Evolutionary conservation across 2,329 filamentous ascomycete genomes (phyloP).

Genomic region (Verticillium longisporum): DNA sequence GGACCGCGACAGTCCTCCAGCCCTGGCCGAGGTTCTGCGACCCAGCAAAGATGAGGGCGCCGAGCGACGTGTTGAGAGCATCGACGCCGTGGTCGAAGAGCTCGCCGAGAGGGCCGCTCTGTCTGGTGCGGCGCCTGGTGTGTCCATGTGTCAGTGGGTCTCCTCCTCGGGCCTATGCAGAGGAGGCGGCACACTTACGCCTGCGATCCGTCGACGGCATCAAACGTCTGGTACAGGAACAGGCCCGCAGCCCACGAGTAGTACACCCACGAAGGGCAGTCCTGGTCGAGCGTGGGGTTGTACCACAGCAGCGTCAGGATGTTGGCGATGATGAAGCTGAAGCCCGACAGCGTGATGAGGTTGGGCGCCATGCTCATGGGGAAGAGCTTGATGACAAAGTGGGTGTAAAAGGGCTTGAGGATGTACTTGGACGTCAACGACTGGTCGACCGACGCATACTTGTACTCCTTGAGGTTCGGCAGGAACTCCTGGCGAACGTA

Average conservation of each 20-base stretch:
- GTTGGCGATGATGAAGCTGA: constrained; percentile 83
- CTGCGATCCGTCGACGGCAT: constrained; percentile 91
- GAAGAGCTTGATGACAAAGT: constrained; percentile 89
- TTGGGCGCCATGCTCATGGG: constrained; percentile 91
- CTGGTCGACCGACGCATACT: constrained; percentile 88
- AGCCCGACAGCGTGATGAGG: constrained; percentile 83
- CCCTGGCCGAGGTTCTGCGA: constrained; percentile 89
- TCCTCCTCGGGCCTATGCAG: neutral
- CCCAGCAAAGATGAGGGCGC: constrained; percentile 84
- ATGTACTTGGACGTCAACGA: constrained; percentile 88
- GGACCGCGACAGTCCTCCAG: constrained; percentile 77
- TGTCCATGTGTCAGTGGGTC: neutral
- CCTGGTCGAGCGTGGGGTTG: constrained; percentile 85
- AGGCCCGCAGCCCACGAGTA: constrained; percentile 82
- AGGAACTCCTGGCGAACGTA: constrained; percentile 93
- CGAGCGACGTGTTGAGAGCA: constrained; percentile 91
- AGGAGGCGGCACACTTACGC: constrained; percentile 54
- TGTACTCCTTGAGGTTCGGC: constrained; percentile 84
- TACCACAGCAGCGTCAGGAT: constrained; percentile 92
- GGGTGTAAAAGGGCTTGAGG: constrained; percentile 94
- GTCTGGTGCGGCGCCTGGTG: constrained; percentile 70
- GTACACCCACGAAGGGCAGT: constrained; percentile 95
- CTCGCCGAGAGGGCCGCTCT: constrained; percentile 90
- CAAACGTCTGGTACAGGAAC: constrained; percentile 97
- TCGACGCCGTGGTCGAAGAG: constrained; percentile 98